Evolutionary conservation across 495 filamentous ascomycete species (phyloP), one percentile per base, ranked within the genome.

Genomic region (Patellaria atrata): DNA sequence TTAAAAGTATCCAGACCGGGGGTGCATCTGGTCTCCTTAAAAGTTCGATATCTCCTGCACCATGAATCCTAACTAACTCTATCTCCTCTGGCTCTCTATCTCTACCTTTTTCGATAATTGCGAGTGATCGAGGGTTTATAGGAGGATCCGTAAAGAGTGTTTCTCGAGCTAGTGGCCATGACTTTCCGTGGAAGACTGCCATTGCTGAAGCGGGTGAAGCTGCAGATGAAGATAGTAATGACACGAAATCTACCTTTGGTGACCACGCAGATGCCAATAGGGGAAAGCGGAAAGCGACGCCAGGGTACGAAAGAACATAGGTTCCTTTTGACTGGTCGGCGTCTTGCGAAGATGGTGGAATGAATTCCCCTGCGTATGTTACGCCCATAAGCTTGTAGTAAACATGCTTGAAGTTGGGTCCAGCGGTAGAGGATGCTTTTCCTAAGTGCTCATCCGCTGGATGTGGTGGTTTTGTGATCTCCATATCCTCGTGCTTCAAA

Each of bases 281-380:
- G 11, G 82, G 79, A 44, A 96, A 97, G 4, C 73, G 79, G 52
- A 96, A 94, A 0, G 86, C 80, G 16, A 97, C 71, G 0, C 89
- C 89, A 8, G 87, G 85, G 54, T 94, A 97, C 3, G 87, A 94
- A 9, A 94, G 62, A 10, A 91, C 70, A 51, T 94, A 96, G 10
- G 67, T 65, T 3, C 78, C 77, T 40, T 47, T 49, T 3, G 41
- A 50, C n/a, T n/a, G n/a, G 5, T 65, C 69, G 4, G 66, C 67
- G 7, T 71, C 62, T 16, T 58, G 47, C 17, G 59, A 52, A 22
- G 59, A 34, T 5, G 73, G 73, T 14, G 77, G 64, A 18, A 92
- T 61, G 43, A 86, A 94, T 61, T 97, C 89, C 22, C 89, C 89
- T 2, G 80, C 76, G 51, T 85, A 93, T 0, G 87, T 86, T 10